These are phyloP conservation scores for Calonectria naviculata DNA, from an alignment of 2,329 filamentous ascomycete species.

Conservation along the genomic window DNA sequence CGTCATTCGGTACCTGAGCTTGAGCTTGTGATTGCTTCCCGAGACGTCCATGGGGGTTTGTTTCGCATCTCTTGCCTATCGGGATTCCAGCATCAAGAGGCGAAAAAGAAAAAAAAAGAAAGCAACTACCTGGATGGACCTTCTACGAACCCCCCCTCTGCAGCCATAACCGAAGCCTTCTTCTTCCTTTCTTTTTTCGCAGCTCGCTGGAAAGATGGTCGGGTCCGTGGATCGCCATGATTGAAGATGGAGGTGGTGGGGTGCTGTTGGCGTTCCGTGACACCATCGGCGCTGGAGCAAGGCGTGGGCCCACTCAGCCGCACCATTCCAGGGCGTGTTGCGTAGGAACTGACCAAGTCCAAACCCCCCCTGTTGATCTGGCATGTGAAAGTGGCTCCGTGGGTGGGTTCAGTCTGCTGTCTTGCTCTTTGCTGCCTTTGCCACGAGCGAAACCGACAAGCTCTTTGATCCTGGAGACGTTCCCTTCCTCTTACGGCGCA, in stretches of 20 bases:
- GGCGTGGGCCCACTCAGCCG: constrained; percentile 38
- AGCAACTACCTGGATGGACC: not conserved
- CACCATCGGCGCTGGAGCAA: constrained; percentile 32
- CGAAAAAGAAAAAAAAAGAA: not conserved
- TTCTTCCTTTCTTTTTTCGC: not conserved
- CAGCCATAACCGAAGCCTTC: too few relatives aligned
- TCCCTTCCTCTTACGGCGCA: not conserved
- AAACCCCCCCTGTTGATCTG: constrained; percentile 32
- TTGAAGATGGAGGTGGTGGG: constrained; percentile 27
- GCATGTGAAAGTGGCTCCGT: constrained; percentile 43
- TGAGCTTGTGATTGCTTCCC: constrained; percentile 14
- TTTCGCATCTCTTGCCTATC: not conserved
- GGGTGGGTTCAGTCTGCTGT: not conserved
- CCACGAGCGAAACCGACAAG: not conserved
- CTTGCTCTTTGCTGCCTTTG: not conserved
- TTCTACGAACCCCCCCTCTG: not conserved
- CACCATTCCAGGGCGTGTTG: constrained; percentile 24
- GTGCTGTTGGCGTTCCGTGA: constrained; percentile 35
- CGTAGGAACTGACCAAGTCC: not conserved
- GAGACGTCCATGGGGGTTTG: not conserved
- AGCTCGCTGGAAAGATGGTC: not conserved
- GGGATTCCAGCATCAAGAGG: not conserved
- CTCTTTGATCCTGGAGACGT: not conserved
- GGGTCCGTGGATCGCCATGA: constrained; percentile 3
- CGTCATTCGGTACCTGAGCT: constrained; percentile 2